Percentiles rank a stretch among this genome's conserved stretches.
Evolutionary conservation across 2,329 filamentous ascomycete species (phyloP).

Genomic region (Raffaelea arxii): DNA sequence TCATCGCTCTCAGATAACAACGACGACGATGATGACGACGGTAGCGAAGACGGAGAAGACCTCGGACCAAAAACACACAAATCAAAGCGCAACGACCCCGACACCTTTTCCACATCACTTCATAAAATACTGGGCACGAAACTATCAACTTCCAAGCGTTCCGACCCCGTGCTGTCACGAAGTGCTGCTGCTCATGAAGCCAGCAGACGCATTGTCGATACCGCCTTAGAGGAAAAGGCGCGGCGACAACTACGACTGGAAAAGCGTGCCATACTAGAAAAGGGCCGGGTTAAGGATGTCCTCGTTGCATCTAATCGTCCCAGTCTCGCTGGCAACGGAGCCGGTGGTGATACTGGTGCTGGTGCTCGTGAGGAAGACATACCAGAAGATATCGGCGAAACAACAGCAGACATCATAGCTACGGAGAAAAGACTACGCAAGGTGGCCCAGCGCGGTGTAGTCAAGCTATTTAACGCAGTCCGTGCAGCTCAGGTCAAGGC

Average conservation of each 20-base stretch:
- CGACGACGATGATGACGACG: constrained; percentile 20
- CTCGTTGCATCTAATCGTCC: constrained; percentile 40
- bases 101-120: constrained; percentile 85
- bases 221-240: constrained; percentile 73
- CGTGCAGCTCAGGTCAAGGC: constrained; percentile 85
- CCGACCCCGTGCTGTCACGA: constrained; percentile 85
- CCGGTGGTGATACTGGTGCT: constrained; percentile 28
- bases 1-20: neutral
- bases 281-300: constrained; percentile 81
- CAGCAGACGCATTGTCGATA: constrained; percentile 62
- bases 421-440: constrained; percentile 74
- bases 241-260: constrained; percentile 69
- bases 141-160: constrained; percentile 67
- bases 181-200: constrained; percentile 65
- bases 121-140: constrained; percentile 89
- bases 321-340: neutral
- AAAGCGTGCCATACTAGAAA: constrained; percentile 69
- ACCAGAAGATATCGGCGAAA: constrained; percentile 24
- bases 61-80: constrained; percentile 26
- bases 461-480: constrained; percentile 94
- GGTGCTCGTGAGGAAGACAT: constrained; percentile 29
- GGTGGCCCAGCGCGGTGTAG: constrained; percentile 84
- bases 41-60: constrained; percentile 25
- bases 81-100: constrained; percentile 87
- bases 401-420: constrained; percentile 49